Conservation (phyloP, 352 stramenopile genomes). For the Pythium grandisporangium region DNA sequence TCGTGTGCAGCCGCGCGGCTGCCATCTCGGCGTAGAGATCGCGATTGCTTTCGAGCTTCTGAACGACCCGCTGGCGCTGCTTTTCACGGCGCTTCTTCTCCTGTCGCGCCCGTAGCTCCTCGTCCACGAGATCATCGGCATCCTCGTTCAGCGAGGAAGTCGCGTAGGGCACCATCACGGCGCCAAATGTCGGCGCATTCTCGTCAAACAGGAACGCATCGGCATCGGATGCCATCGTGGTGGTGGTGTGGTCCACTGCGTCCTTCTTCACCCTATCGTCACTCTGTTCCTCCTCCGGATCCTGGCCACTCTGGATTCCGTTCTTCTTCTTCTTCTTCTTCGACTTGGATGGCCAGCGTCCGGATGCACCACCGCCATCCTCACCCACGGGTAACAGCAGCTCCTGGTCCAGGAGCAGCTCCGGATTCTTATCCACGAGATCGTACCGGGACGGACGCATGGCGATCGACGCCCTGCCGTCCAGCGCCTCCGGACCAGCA, state of each 20-base stretch:
- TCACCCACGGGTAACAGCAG: too few relatives aligned
- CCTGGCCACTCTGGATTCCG: too few relatives aligned
- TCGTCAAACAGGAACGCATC: slow-evolving; percentile 64
- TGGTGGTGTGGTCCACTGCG: too few relatives aligned
- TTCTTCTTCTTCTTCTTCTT: too few relatives aligned
- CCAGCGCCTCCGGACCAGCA: slow-evolving; percentile 13
- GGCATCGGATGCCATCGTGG: too few relatives aligned
- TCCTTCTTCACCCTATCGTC: too few relatives aligned
- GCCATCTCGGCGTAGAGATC: slow-evolving; percentile 70
- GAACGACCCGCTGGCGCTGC: slow-evolving; percentile 29
- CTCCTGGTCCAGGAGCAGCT: slow-evolving; percentile 47
- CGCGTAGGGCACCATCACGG: slow-evolving; percentile 22
- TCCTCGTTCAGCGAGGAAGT: slow-evolving; percentile 21
- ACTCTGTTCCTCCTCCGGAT: too few relatives aligned
- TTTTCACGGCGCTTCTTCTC: slow-evolving; percentile 49
- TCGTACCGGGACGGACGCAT: slow-evolving; percentile 31
- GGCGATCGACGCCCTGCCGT: too few relatives aligned
- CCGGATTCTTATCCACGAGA: slow-evolving; percentile 22
- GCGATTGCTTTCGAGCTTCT: slow-evolving; percentile 68
- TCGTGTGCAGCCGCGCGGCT: slow-evolving; percentile 34
- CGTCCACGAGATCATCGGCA: slow-evolving; percentile 37
- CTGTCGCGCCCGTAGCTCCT: slow-evolving; percentile 24
- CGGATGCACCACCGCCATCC: slow-evolving; percentile 9
- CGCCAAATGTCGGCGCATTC: slow-evolving; percentile 30
- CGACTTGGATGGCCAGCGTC: too few relatives aligned